Evolutionary conservation across 2,329 filamentous ascomycete species (phyloP).

Genomic region (Xylaria sp.): DNA sequence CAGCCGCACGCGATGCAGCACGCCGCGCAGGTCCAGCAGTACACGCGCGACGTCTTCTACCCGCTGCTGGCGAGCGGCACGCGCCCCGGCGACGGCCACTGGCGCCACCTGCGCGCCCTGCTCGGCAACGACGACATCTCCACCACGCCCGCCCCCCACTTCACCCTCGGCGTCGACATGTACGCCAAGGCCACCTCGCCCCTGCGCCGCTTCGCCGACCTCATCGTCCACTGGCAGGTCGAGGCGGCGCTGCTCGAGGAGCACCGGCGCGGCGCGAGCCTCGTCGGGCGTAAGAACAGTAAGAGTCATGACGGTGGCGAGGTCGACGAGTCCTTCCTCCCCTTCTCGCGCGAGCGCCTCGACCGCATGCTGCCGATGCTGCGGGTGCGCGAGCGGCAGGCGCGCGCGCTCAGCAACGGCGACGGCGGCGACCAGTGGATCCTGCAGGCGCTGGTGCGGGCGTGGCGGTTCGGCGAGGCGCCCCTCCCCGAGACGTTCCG

Average conservation of each 20-base stretch:
- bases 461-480: conserved; percentile 58
- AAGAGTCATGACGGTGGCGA: too few relatives aligned
- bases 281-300: too few relatives aligned
- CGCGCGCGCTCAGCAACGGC: conserved; percentile 46
- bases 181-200: conserved; percentile 68
- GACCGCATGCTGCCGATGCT: conserved; percentile 52
- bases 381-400: conserved; percentile 56
- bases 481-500: conserved; percentile 51
- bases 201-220: conserved; percentile 65
- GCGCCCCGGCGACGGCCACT: conserved; percentile 36
- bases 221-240: conserved; percentile 69
- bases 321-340: conserved; percentile 43
- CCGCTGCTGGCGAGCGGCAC: conserved; percentile 42
- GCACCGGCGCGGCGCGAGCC: conserved; percentile 38
- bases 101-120: conserved; percentile 40
- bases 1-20: conserved; percentile 48
- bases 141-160: conserved; percentile 56
- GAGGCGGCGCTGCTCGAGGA: conserved; percentile 58
- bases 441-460: conserved; percentile 61
- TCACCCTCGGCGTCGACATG: conserved; percentile 60
- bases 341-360: conserved; percentile 48
- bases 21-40: conserved; percentile 41
- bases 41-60: conserved; percentile 43
- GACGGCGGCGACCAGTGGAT: conserved; percentile 56
- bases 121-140: conserved; percentile 57